phyloP scores from a whole-genome alignment of 352 stramenopile genomes.

The Pythium vanterpoolii region DNA sequence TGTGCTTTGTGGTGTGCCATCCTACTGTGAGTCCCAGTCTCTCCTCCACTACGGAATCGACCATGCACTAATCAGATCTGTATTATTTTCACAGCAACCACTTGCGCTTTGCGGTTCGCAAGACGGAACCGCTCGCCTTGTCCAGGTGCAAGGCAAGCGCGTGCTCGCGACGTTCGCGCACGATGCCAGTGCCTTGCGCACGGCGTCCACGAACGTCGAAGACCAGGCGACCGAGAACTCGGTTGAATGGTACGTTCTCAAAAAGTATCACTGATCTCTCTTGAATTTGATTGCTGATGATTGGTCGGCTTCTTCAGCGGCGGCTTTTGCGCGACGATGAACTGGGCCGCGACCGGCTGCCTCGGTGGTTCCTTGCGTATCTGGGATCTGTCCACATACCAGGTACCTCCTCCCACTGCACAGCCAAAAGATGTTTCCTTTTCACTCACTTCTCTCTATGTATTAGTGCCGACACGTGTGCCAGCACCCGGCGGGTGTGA shows the following conservation, averaged over 20 bases:
- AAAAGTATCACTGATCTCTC: not conserved
- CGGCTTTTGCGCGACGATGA: constrained; percentile 92
- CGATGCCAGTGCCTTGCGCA: constrained; percentile 48
- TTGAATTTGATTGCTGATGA: not conserved
- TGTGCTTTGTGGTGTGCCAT: constrained; percentile 92
- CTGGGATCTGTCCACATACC: constrained; percentile 92
- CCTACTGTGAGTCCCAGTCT: constrained; percentile 54
- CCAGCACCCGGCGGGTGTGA: constrained; percentile 85
- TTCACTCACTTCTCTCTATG: not conserved
- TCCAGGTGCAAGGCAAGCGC: constrained; percentile 93
- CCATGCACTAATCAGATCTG: not conserved
- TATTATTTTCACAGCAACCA: constrained; percentile 62
- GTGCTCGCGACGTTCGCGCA: constrained; percentile 88
- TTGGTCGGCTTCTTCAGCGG: constrained; percentile 46
- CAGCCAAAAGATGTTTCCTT: not conserved
- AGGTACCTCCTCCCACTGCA: constrained; percentile 35
- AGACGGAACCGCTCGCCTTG: constrained; percentile 91
- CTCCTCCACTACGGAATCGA: not conserved
- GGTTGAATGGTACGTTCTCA: constrained; percentile 68
- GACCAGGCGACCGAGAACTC: constrained; percentile 68
- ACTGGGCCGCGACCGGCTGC: constrained; percentile 94
- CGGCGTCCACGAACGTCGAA: constrained; percentile 48
- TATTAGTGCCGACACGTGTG: constrained; percentile 83
- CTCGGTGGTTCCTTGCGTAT: constrained; percentile 95
- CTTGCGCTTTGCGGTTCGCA: constrained; percentile 91